A percentile compares a stretch with the other conserved stretches of the same genome.
phyloP scores from a whole-genome alignment of 306 rosid species.

The Delonix regia region DNA sequence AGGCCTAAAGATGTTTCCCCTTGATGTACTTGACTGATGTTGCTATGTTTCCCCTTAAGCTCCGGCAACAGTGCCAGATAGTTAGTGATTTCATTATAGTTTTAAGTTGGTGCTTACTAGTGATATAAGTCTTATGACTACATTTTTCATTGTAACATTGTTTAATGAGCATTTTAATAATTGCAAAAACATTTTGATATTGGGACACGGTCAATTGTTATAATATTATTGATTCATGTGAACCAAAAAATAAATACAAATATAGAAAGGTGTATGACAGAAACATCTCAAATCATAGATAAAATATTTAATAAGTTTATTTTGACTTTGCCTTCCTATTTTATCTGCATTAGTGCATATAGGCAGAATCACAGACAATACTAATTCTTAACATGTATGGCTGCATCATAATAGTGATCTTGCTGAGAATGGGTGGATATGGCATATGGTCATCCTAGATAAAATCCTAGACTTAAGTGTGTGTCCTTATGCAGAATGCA shows the following conservation, averaged over 20 bases:
- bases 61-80: not conserved
- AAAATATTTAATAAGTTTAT: not conserved
- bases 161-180: slow-evolving; percentile 16
- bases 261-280: not conserved
- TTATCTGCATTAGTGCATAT: slow-evolving; percentile 11
- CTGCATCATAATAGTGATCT: slow-evolving; percentile 9
- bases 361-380: not conserved
- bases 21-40: not conserved
- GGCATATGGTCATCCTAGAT: slow-evolving; percentile 16
- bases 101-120: slow-evolving; percentile 4
- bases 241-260: not conserved
- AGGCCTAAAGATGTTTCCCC: not conserved
- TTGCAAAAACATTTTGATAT: not conserved
- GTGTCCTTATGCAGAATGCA: not conserved
- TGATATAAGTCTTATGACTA: not conserved
- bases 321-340: not conserved
- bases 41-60: not conserved
- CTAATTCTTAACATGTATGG: slow-evolving; percentile 1
- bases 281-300: not conserved
- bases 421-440: not conserved
- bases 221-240: not conserved
- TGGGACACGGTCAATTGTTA: not conserved
- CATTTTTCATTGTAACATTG: not conserved
- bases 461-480: not conserved
- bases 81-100: slow-evolving; percentile 4